Conservation (phyloP, 345 rosid genomes). For the Angophora floribunda region DNA sequence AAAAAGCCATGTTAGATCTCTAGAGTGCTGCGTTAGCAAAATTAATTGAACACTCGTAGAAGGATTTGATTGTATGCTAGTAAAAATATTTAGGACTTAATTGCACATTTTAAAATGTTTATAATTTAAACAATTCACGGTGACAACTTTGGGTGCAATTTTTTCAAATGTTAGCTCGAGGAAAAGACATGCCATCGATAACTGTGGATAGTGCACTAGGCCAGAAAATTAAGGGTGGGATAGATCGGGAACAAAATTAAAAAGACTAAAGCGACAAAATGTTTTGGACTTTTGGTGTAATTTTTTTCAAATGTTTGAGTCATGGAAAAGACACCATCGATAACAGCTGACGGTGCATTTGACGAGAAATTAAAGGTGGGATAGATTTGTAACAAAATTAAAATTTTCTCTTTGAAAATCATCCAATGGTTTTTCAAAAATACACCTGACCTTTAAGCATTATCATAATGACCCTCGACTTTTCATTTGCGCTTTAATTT, state of each 20-base stretch:
- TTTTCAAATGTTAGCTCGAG: not conserved
- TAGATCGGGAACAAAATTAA: too few relatives aligned
- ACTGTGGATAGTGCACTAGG: not conserved
- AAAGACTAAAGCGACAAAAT: too few relatives aligned
- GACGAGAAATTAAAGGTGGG: too few relatives aligned
- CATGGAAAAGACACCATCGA: too few relatives aligned
- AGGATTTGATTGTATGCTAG: accelerated
- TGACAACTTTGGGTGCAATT: not conserved
- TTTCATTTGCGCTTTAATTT: too few relatives aligned
- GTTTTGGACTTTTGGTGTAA: too few relatives aligned
- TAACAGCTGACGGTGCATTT: too few relatives aligned
- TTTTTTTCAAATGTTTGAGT: too few relatives aligned
- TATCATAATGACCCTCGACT: too few relatives aligned
- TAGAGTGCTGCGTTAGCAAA: not conserved
- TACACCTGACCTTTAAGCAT: not conserved
- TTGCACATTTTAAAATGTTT: not conserved
- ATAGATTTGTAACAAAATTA: too few relatives aligned
- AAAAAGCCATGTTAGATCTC: not conserved
- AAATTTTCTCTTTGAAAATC: not conserved
- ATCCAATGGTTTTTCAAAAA: not conserved
- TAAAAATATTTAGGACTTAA: too few relatives aligned
- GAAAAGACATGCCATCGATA: not conserved
- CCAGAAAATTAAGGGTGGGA: not conserved
- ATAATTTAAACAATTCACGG: accelerated
- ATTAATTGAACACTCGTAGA: not conserved